phyloP scores from a whole-genome alignment of 2,329 filamentous ascomycete genomes.

The Scedosporium apiospermum region DNA sequence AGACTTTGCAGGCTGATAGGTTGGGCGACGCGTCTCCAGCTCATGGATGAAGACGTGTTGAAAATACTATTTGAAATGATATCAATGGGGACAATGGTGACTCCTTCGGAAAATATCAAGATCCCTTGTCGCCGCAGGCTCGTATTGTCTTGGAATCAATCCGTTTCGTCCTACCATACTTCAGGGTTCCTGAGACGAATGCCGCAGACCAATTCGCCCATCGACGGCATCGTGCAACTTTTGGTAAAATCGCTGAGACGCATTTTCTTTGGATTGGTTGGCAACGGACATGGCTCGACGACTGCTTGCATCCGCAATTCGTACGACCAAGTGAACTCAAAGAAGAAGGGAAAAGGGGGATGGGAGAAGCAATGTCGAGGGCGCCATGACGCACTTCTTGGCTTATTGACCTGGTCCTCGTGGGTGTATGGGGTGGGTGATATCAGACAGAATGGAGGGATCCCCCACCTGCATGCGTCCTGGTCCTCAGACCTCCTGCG shows the following conservation, averaged over 20 bases:
- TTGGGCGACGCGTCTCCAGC: too few species aligned
- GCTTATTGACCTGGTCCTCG: too few species aligned
- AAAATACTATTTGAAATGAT: too few species aligned
- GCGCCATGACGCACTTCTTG: too few species aligned
- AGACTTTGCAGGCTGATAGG: neutral
- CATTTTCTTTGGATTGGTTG: neutral
- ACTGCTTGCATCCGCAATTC: neutral
- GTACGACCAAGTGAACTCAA: neutral
- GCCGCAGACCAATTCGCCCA: neutral
- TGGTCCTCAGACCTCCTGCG: neutral
- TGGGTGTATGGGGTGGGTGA: too few species aligned
- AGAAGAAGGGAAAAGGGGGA: neutral
- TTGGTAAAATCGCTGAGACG: neutral
- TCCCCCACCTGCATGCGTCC: neutral
- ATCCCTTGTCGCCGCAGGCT: too few species aligned
- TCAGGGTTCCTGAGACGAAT: neutral
- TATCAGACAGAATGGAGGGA: neutral
- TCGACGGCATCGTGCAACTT: neutral
- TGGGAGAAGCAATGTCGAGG: too few species aligned
- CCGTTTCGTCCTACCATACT: neutral
- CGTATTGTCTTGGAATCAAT: neutral
- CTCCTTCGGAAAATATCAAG: too few species aligned
- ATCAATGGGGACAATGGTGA: too few species aligned
- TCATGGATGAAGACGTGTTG: too few species aligned
- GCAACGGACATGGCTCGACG: neutral